A percentile compares a stretch with the other conserved stretches of the same genome.
Conservation (phyloP, 1,284 basidiomycete genomes). For the Ceratobasidium sp. region DNA sequence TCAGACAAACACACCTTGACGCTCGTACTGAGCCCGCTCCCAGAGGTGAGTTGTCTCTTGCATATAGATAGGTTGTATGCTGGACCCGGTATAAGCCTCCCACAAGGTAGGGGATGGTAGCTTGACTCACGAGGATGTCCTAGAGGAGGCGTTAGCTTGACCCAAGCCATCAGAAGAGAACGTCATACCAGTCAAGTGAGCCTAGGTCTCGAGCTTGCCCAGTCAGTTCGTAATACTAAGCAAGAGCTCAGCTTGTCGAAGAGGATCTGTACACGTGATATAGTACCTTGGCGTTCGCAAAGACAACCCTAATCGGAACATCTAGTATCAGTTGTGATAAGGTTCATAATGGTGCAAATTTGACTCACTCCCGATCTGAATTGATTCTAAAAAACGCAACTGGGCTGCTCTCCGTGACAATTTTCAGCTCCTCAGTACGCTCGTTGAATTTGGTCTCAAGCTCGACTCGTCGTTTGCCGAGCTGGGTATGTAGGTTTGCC, state of each 20-base stretch:
- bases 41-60: constrained; percentile 45
- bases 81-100: not conserved
- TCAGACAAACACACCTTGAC: constrained; percentile 44
- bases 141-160: constrained; percentile 3
- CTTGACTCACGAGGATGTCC: constrained; percentile 30
- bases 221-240: constrained; percentile 50
- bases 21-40: constrained; percentile 42
- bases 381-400: constrained; percentile 47
- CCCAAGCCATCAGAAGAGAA: not conserved
- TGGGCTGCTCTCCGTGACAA: constrained; percentile 53
- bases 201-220: constrained; percentile 44
- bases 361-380: constrained; percentile 46
- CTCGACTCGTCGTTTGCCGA: constrained; percentile 52
- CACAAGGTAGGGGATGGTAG: not conserved
- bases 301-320: constrained; percentile 44
- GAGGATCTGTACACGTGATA: not conserved
- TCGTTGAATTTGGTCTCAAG: constrained; percentile 55
- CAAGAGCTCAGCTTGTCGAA: constrained; percentile 18
- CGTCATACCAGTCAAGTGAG: constrained; percentile 47
- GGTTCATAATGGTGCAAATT: not conserved
- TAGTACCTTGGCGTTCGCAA: constrained; percentile 34
- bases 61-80: constrained; percentile 47
- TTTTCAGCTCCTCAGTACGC: constrained; percentile 54
- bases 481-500: constrained; percentile 52
- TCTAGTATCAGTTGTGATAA: constrained; percentile 36